phyloP scores from a whole-genome alignment of 768 basidiomycete species.

The Leucocoprinus birnbaumii region DNA sequence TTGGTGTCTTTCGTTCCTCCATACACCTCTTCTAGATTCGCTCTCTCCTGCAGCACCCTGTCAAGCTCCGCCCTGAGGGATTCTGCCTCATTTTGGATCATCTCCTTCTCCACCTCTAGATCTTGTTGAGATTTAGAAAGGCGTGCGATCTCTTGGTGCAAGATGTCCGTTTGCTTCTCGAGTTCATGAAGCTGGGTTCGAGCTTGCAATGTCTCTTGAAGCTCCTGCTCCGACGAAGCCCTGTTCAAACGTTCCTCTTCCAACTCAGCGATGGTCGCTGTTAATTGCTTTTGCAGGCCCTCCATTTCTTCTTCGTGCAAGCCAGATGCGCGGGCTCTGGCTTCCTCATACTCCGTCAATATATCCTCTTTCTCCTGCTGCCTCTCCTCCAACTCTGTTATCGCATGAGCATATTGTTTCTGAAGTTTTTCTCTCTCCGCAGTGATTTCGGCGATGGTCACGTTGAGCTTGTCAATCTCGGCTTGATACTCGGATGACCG shows the following conservation, averaged over 20 bases:
- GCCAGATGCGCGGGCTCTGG: neutral
- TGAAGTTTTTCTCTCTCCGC: neutral
- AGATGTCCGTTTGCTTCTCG: constrained; percentile 11
- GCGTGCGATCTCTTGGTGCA: constrained; percentile 11
- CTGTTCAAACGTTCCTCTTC: constrained; percentile 1
- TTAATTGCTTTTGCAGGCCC: neutral
- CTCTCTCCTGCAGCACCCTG: neutral
- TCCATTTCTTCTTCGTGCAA: neutral
- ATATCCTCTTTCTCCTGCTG: constrained; percentile 6
- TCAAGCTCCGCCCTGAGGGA: constrained; percentile 1
- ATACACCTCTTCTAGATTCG: neutral
- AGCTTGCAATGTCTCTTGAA: constrained; percentile 18
- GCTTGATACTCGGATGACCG: constrained; percentile 13
- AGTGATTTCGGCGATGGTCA: constrained; percentile 2
- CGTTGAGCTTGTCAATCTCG: constrained; percentile 21
- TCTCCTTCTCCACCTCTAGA: constrained; percentile 18
- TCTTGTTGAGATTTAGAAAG: constrained; percentile 8
- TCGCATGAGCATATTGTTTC: constrained; percentile 3
- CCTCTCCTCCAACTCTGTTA: neutral
- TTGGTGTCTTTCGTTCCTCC: neutral
- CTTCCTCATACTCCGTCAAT: neutral
- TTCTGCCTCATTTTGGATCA: neutral
- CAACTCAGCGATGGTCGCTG: neutral
- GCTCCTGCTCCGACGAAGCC: constrained; percentile 14
- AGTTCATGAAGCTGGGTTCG: constrained; percentile 15